Evolutionary conservation across 73 alveolate genomes (phyloP), one percentile per base, ranked within the genome.

Genomic region (Paramecium sonneborni): DNA sequence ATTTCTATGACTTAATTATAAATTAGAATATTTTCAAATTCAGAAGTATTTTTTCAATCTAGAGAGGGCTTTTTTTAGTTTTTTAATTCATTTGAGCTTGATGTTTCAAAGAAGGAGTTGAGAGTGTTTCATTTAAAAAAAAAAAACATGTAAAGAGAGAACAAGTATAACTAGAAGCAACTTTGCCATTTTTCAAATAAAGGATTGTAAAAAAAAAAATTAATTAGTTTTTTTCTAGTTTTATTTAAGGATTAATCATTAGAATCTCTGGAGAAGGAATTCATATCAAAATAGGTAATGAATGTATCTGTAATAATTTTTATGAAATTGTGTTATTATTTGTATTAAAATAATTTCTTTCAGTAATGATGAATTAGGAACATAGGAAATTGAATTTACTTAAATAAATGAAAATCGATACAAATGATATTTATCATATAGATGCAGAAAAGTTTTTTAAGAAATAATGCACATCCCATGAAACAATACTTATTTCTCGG

Each of bases 361-460:
- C 23, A 52, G 18, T 18, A 18, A n/a, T 52, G 6, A 52, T 52
- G 68, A 11, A 52, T 52, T 52, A 52, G 68, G 68, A 52, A 4
- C 68, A 52, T 1, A 18, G 20, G 32, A 52, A 52, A 18, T 15
- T 52, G 68, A 52, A 52, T 52, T 3, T 52, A n/a, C 23, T 52
- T 28, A 52, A 52, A 52, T 52, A 52, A 52, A 52, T 52, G 10
- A n/a, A 52, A 18, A 9, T 52, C 5, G 68, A 62, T 62, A 30
- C 44, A 14, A 62, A 32, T 62, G 84, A 62, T 12, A 30, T 62
- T 12, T 62, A 62, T 62, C 84, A 62, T 32, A 9, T 62, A 26
- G 84, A 62, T 34, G 86, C 58, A 15, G 86, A 72, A 38, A 72
- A 72, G 44, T 72, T n/a, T 38, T 72, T 72, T 72, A 72, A 72